These are phyloP conservation scores for Pythium oligandrum DNA, from an alignment of 352 stramenopile species.

Conservation along the genomic window DNA sequence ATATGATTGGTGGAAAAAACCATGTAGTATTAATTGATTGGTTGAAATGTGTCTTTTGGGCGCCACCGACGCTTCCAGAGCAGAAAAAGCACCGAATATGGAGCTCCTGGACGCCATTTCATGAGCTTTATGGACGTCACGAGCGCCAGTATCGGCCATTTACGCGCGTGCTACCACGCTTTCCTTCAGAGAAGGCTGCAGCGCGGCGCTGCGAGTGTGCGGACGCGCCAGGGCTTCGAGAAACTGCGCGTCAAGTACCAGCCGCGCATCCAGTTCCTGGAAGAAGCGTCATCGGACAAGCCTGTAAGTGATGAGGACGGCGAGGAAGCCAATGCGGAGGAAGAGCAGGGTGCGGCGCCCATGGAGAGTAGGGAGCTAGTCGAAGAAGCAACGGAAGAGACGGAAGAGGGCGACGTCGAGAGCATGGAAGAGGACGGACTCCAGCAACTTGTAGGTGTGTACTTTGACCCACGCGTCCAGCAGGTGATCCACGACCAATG, in stretches of 20 bases:
- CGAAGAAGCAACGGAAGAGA: neutral
- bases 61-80: neutral
- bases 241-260: slow-evolving; percentile 28
- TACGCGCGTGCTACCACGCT: slow-evolving; percentile 19
- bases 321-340: slow-evolving; percentile 7
- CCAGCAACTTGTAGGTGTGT: slow-evolving; percentile 24
- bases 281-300: slow-evolving; percentile 4
- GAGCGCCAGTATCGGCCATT: neutral
- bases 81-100: neutral
- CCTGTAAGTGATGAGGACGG: neutral
- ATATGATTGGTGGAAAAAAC: too few relatives aligned
- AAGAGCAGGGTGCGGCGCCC: neutral
- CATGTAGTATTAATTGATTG: neutral
- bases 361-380: neutral
- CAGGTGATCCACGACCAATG: slow-evolving; percentile 32
- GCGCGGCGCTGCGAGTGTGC: slow-evolving; percentile 12
- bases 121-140: too few relatives aligned
- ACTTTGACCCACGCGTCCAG: slow-evolving; percentile 35
- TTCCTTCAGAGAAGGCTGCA: slow-evolving; percentile 11
- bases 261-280: slow-evolving; percentile 18
- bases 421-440: slow-evolving; percentile 5
- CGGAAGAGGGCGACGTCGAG: neutral
- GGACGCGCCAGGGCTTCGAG: slow-evolving; percentile 17
- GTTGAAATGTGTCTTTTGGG: neutral
- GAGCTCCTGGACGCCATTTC: too few relatives aligned